Evolutionary conservation across 768 basidiomycete species (phyloP).

Genomic region (Crassisporium funariophilum): DNA sequence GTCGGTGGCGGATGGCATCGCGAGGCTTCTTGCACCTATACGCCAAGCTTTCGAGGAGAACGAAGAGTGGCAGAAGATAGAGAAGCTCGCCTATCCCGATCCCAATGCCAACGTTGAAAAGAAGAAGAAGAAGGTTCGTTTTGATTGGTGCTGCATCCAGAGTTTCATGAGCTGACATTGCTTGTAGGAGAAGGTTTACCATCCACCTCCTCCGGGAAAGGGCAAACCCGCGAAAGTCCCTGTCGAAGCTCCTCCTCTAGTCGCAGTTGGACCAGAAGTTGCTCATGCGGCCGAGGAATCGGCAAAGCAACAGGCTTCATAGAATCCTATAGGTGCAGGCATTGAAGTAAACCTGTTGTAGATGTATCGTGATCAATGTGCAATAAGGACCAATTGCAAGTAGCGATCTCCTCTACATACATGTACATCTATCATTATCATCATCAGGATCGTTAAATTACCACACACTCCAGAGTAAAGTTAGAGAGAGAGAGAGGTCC

Average conservation of each 20-base stretch:
- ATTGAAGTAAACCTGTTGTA: too few relatives aligned
- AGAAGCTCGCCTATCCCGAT: constrained; percentile 83
- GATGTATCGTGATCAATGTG: too few relatives aligned
- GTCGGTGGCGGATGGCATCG: constrained; percentile 73
- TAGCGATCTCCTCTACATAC: too few relatives aligned
- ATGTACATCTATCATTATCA: too few relatives aligned
- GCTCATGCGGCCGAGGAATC: constrained; percentile 14
- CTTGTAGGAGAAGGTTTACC: constrained; percentile 74
- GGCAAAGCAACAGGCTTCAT: constrained; percentile 13
- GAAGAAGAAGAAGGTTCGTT: constrained; percentile 65
- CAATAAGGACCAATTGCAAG: too few relatives aligned
- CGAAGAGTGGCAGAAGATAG: constrained; percentile 79
- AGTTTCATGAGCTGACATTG: too few relatives aligned
- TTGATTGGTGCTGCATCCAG: too few relatives aligned
- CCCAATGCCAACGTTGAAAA: constrained; percentile 61
- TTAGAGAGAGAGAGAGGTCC: too few relatives aligned
- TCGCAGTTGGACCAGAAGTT: constrained; percentile 7
- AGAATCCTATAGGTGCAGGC: too few relatives aligned
- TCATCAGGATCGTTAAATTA: too few relatives aligned
- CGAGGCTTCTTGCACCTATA: constrained; percentile 77
- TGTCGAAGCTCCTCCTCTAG: constrained; percentile 4
- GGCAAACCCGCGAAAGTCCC: constrained; percentile 54
- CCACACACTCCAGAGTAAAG: too few relatives aligned
- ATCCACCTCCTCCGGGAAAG: constrained; percentile 81
- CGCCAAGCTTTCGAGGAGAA: constrained; percentile 73